A percentile compares a stretch with the other conserved stretches of the same genome.
Conservation (phyloP, 1,284 basidiomycete genomes). For the Trichosporon sp. region DNA sequence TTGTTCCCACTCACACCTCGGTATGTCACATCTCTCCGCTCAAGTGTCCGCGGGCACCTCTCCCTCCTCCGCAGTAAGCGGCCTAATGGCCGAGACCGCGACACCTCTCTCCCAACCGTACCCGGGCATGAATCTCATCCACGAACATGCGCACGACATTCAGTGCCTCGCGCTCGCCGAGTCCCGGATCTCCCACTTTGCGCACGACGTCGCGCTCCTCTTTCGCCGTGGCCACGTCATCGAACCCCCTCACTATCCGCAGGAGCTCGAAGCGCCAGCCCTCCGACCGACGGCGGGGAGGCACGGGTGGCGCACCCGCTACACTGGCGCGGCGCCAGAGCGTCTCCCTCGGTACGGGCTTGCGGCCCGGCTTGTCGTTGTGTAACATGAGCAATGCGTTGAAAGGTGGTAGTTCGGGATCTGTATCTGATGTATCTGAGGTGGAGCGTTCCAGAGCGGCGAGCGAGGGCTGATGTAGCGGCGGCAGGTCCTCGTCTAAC, state of each 20-base stretch:
- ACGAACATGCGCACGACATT: constrained; percentile 8
- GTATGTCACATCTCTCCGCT: too few relatives aligned
- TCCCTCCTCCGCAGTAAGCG: background rate
- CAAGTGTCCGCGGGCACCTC: too few relatives aligned
- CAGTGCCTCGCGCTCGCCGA: constrained; percentile 9
- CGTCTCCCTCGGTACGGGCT: background rate
- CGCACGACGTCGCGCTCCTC: background rate
- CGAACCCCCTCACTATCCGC: background rate
- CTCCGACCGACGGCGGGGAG: background rate
- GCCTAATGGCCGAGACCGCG: background rate
- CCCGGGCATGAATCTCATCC: constrained; percentile 5
- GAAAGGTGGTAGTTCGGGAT: background rate
- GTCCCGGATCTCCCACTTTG: background rate
- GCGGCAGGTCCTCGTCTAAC: background rate
- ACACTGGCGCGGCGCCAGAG: background rate
- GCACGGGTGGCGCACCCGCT: background rate
- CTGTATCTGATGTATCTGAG: background rate
- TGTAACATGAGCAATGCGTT: background rate
- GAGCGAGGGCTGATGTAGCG: background rate
- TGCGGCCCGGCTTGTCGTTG: background rate
- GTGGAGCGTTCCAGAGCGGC: background rate
- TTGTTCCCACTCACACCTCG: too few relatives aligned
- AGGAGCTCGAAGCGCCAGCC: background rate
- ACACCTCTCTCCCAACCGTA: background rate
- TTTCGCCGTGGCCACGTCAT: background rate